phyloP scores from a whole-genome alignment of 1,284 basidiomycete species.

The Hymenochaete sp. region DNA sequence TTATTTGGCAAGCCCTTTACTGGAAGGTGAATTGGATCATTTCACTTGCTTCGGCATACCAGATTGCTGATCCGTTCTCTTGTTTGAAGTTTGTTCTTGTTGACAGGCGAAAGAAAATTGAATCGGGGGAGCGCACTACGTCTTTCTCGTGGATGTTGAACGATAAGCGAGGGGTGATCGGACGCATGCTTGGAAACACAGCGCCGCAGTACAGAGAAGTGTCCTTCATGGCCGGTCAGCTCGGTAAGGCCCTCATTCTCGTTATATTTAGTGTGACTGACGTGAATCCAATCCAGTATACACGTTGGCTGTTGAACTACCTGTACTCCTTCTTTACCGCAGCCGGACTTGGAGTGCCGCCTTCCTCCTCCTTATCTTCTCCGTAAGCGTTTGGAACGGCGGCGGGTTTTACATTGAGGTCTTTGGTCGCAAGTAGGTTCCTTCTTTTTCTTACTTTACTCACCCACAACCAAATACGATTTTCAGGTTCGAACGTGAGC shows the following conservation, averaged over 20 bases:
- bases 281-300: constrained; percentile 49
- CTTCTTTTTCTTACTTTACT: constrained; percentile 26
- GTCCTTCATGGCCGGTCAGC: constrained; percentile 80
- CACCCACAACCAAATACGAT: neutral
- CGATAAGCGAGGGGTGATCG: constrained; percentile 78
- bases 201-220: constrained; percentile 54
- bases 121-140: constrained; percentile 79
- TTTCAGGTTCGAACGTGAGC: constrained; percentile 77
- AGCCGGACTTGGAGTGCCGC: constrained; percentile 64
- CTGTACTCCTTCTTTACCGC: constrained; percentile 74
- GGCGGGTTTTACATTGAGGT: constrained; percentile 90
- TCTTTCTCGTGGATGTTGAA: constrained; percentile 80
- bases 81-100: constrained; percentile 68
- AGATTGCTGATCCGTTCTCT: neutral
- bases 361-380: constrained; percentile 73
- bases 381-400: constrained; percentile 79
- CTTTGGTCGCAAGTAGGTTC: constrained; percentile 76
- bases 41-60: neutral
- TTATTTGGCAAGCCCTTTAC: constrained; percentile 82
- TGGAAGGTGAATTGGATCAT: constrained; percentile 59
- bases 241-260: constrained; percentile 42
- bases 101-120: constrained; percentile 76
- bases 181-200: constrained; percentile 54
- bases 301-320: constrained; percentile 77
- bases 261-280: neutral